Evolutionary conservation across 1,284 basidiomycete species (phyloP).

Genomic region (Apiotrichum akiyoshidainum): DNA sequence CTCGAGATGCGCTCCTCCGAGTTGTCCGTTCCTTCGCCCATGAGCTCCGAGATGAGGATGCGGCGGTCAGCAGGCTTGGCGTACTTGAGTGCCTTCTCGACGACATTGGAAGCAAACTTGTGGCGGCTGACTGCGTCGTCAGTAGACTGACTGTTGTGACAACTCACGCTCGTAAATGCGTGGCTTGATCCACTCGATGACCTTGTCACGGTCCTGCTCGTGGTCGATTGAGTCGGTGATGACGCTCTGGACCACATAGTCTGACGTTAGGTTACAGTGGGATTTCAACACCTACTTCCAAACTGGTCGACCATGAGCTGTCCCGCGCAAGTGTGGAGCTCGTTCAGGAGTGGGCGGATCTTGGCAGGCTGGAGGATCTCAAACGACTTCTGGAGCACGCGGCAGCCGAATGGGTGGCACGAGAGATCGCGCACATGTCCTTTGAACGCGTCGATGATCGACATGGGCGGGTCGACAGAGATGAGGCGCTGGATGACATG

Average conservation of each 20-base stretch:
- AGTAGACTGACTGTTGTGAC: too few species aligned
- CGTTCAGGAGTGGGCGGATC: constrained; percentile 72
- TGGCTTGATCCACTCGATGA: constrained; percentile 71
- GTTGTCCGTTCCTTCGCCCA: constrained; percentile 28
- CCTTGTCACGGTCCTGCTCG: constrained; percentile 63
- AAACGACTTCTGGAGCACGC: constrained; percentile 89
- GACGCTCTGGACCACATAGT: constrained; percentile 94
- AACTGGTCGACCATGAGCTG: constrained; percentile 82
- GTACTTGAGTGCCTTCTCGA: constrained; percentile 81
- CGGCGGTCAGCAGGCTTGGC: constrained; percentile 64
- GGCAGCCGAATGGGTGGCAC: constrained; percentile 89
- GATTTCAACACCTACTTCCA: constrained; percentile 62
- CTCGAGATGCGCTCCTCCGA: constrained; percentile 25
- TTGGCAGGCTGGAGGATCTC: constrained; percentile 73
- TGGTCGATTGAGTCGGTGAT: constrained; percentile 66
- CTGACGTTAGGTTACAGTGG: constrained; percentile 42
- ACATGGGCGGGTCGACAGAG: constrained; percentile 70
- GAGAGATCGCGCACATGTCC: constrained; percentile 81
- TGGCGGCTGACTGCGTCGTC: constrained; percentile 63
- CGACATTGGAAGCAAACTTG: constrained; percentile 96
- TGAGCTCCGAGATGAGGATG: constrained; percentile 73
- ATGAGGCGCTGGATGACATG: constrained; percentile 74
- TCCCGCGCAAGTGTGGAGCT: constrained; percentile 69
- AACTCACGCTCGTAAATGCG: constrained; percentile 63
- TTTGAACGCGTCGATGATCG: constrained; percentile 72